Evolutionary conservation across 305 asterid species (phyloP), one percentile per base, ranked within the genome.

Genomic region (Vinca major): DNA sequence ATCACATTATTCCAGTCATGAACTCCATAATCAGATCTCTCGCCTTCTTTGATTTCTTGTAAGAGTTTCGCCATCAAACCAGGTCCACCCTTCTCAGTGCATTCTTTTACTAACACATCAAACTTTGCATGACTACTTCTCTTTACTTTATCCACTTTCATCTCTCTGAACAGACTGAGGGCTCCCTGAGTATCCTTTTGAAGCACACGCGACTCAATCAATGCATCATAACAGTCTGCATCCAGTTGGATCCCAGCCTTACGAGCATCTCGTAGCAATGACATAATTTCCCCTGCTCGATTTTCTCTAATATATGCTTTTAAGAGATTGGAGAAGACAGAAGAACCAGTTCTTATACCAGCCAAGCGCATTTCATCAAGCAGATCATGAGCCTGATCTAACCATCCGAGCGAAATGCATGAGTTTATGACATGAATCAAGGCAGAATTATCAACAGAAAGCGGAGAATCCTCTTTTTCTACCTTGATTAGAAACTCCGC

Each of bases 311-410:
- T 73, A 66, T 88, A 92, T 70, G 95, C 95, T 81, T 85, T 84
- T 72, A 92, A 75, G 71, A 92, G 98, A 77, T 91, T 81, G 20
- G 84, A 71, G 74, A 88, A 92, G 69, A 84, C 83, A n/a, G 89
- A 78, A 41, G 97, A 84, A 70, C 85, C 81, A 8, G 88, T 77
- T 77, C 80, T 82, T 55, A 92, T 80, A 50, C 98, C 97, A 20
- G 92, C 87, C 78, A 88, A 80, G 63, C 89, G 95, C 93, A 87
- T 86, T 77, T 92, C 97, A 72, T 92, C 97, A 0, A 92, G 90
- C 79, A 92, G 84, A 81, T 90, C 96, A 39, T 92, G 92, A 26
- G 97, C 98, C 63, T 76, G 87, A 70, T 92, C 96, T 68, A 92
- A 79, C 87, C 89, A 75, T 55, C 92, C 91, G 33, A 92, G 91